Evolutionary conservation across 2,329 filamentous ascomycete genomes (phyloP).

Genomic region (Thielaviopsis populi): DNA sequence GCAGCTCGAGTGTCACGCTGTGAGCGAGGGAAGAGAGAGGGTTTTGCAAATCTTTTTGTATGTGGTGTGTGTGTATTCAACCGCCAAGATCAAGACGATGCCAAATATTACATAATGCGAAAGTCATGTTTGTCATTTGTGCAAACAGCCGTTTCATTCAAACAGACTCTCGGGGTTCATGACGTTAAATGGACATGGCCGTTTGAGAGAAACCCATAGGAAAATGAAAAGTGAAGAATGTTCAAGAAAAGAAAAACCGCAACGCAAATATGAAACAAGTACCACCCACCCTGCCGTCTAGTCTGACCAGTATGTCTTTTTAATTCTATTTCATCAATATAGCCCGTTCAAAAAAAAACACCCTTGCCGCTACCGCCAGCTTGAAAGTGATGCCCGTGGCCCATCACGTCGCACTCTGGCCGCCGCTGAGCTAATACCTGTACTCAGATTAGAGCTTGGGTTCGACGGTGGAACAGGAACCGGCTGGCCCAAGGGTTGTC

Average conservation of each 20-base stretch:
- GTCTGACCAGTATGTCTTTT: not conserved
- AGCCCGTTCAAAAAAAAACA: too few species aligned
- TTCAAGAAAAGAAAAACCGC: not conserved
- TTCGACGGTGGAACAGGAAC: not conserved
- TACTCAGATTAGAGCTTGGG: not conserved
- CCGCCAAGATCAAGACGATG: not conserved
- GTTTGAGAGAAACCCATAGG: not conserved
- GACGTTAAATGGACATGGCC: not conserved
- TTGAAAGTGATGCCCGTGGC: not conserved
- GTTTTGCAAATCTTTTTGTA: too few species aligned
- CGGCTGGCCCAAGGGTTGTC: slow-evolving; percentile 1
- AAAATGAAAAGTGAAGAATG: not conserved
- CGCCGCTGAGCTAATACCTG: not conserved
- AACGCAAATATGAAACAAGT: not conserved
- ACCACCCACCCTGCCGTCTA: not conserved
- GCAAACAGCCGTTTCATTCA: not conserved
- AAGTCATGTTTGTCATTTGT: not conserved
- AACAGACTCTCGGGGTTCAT: not conserved
- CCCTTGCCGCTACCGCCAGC: not conserved
- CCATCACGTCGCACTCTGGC: not conserved
- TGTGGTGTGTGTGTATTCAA: too few species aligned
- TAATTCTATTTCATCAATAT: not conserved
- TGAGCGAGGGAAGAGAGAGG: too few species aligned
- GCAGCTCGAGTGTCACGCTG: too few species aligned
- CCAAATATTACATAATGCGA: not conserved